Evolutionary conservation across 78 protist genomes (phyloP), one percentile per base, ranked within the genome.

Genomic region (Ministeria vibrans): DNA sequence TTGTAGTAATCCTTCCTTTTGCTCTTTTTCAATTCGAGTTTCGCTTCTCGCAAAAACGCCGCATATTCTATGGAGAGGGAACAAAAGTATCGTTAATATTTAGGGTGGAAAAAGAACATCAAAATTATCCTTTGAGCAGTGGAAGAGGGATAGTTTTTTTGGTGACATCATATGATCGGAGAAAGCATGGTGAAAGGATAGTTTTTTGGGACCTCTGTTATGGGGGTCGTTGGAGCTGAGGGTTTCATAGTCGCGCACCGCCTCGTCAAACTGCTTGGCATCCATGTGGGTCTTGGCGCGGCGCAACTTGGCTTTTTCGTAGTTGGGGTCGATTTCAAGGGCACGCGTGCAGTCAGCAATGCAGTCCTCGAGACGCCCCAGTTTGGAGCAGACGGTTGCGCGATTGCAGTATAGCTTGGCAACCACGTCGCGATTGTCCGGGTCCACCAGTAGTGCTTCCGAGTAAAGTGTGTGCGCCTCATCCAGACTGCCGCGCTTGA

Each of bases 1-100:
- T 73, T 42, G 72, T 85, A 85, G 69, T 79, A 85, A 32, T 85
- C 75, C 77, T 73, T 84, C 45, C 86, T 74, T 53, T 23, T 13
- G 34, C 63, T 23, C 75, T 78, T 78, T 20, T 64, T 62, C 75
- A 78, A n/a, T 36, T 64, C 75, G 38, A 62, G 55, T 59, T 78
- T 4, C 27, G 82, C 82, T 18, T 62, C 25, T 25, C 75, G 9
- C 45, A 77, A 43, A 42, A 38, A n/a, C n/a, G n/a, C n/a, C n/a
- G n/a, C n/a, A n/a, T n/a, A n/a, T n/a, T n/a, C n/a, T n/a, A n/a
- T n/a, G n/a, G n/a, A n/a, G n/a, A n/a, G n/a, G n/a, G n/a, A n/a
- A n/a, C n/a, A n/a, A n/a, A n/a, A n/a, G n/a, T n/a, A n/a, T n/a
- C n/a, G n/a, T n/a, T n/a, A n/a, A n/a, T n/a, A n/a, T n/a, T n/a